These are phyloP conservation scores for Populus trichocarpa DNA, from an alignment of 441 rosid genomes.

Conservation along the genomic window DNA sequence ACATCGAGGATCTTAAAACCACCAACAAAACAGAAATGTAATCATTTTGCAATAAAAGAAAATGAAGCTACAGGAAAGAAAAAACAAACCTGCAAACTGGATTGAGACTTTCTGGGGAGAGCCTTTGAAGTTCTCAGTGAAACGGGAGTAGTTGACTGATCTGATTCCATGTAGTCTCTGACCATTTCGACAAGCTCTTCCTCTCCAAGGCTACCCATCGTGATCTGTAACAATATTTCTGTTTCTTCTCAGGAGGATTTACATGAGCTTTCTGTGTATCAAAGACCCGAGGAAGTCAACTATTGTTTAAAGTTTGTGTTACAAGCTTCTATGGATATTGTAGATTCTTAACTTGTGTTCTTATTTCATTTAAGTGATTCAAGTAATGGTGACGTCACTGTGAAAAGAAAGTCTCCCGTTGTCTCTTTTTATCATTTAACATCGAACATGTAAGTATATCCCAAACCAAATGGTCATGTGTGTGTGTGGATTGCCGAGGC, in stretches of 20 bases:
- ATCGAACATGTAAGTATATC: neutral
- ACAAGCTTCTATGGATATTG: neutral
- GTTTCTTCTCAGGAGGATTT: neutral
- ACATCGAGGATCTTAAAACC: neutral
- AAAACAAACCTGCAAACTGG: conserved; percentile 11
- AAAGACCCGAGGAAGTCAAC: conserved; percentile 6
- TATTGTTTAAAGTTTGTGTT: neutral
- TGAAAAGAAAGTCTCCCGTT: neutral
- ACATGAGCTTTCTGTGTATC: neutral
- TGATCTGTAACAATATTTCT: neutral
- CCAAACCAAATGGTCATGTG: too few species aligned
- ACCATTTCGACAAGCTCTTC: conserved; percentile 19
- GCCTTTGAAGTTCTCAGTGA: neutral
- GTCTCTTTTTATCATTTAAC: neutral
- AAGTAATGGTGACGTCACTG: neutral
- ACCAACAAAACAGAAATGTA: neutral
- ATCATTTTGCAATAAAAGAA: neutral
- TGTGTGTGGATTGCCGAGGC: too few species aligned
- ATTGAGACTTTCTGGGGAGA: neutral
- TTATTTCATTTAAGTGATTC: neutral
- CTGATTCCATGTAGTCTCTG: conserved; percentile 15
- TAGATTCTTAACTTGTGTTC: neutral
- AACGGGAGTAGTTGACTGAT: conserved; percentile 1
- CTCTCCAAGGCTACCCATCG: conserved; percentile 11
- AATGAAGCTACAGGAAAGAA: too few species aligned